These are phyloP conservation scores for Aspergillus versicolor DNA, from an alignment of 2,329 filamentous ascomycete genomes.

Conservation along the genomic window DNA sequence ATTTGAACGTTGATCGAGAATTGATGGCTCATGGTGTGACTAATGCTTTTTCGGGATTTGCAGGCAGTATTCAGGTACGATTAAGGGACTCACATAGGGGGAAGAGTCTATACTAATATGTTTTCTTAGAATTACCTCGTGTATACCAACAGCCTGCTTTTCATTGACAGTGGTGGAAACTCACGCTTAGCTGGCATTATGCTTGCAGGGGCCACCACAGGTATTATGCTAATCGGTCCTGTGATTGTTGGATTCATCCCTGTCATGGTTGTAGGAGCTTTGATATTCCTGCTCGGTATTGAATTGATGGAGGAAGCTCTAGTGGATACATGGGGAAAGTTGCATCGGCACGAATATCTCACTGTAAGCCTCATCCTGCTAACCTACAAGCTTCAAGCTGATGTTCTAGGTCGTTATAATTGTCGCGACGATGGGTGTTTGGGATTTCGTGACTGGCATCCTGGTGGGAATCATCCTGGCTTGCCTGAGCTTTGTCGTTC, in stretches of 20 bases:
- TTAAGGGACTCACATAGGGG: not conserved
- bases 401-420: slow-evolving; percentile 69
- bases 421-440: slow-evolving; percentile 91
- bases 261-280: slow-evolving; percentile 90
- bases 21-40: slow-evolving; percentile 90
- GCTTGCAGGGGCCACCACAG: slow-evolving; percentile 75
- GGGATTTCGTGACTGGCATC: slow-evolving; percentile 95
- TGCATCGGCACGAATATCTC: slow-evolving; percentile 82
- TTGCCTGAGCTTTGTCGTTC: slow-evolving; percentile 85
- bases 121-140: slow-evolving; percentile 83
- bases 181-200: slow-evolving; percentile 82
- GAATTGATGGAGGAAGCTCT: slow-evolving; percentile 87
- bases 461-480: slow-evolving; percentile 87
- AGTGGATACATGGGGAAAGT: slow-evolving; percentile 82
- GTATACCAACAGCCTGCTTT: slow-evolving; percentile 96
- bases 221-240: slow-evolving; percentile 81
- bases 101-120: slow-evolving; percentile 22
- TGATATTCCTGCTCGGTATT: slow-evolving; percentile 94
- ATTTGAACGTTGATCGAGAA: slow-evolving; percentile 86
- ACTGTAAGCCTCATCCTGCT: slow-evolving; percentile 57
- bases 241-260: slow-evolving; percentile 90
- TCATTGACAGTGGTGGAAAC: slow-evolving; percentile 88
- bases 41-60: slow-evolving; percentile 82
- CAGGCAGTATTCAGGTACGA: slow-evolving; percentile 74
- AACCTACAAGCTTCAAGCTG: not conserved